These are phyloP conservation scores for Neurospora hispaniola DNA, from an alignment of 495 filamentous ascomycete genomes.

Conservation along the genomic window DNA sequence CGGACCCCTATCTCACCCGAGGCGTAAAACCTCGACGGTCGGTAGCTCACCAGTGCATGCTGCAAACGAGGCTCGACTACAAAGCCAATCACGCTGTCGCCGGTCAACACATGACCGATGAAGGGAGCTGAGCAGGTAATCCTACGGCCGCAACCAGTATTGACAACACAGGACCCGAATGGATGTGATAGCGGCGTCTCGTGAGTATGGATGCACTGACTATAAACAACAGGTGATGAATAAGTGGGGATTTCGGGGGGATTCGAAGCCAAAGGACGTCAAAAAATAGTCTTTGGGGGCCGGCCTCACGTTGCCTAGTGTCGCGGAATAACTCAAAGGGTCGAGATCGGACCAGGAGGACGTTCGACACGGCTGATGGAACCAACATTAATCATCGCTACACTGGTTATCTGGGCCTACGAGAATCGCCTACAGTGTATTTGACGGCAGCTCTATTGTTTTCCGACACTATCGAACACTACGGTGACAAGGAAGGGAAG, in stretches of 20 bases:
- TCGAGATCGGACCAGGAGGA: neutral
- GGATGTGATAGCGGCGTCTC: neutral
- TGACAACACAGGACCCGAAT: neutral
- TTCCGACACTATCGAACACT: neutral
- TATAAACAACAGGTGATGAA: neutral
- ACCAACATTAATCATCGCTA: neutral
- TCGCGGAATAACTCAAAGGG: neutral
- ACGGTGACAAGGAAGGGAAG: neutral
- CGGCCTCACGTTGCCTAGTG: neutral
- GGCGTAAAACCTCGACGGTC: neutral
- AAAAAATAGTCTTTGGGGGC: neutral
- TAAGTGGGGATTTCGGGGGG: neutral
- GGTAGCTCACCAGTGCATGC: neutral
- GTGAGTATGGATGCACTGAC: neutral
- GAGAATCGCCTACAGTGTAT: neutral
- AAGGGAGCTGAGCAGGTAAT: neutral
- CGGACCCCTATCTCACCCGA: neutral
- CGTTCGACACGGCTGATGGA: neutral
- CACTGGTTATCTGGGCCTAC: neutral
- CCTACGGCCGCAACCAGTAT: neutral
- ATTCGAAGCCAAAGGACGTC: neutral
- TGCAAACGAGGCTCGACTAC: neutral
- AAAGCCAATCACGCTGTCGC: neutral
- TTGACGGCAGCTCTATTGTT: neutral
- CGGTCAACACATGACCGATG: neutral